Evolutionary conservation across 331 rosid genomes (phyloP), one percentile per base, ranked within the genome.

Genomic region (Phaseolus coccineus): DNA sequence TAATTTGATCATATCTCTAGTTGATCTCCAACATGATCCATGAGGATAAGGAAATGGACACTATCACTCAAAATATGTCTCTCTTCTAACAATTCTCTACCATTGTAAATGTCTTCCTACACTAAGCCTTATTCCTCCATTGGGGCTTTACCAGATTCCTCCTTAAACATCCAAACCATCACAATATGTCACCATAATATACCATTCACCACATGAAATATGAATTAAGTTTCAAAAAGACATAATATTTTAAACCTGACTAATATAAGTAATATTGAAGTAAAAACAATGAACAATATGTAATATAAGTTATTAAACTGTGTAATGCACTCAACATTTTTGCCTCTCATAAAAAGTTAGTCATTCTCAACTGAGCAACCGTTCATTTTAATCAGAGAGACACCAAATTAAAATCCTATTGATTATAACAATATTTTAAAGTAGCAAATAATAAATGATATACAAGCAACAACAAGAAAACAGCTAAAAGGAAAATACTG

Each of bases 331-430:
- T 65, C 24, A 22, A 66, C 22, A 56, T 37, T 47, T 50, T 53
- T 53, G 37, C 56, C 73, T 47, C 77, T 9, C 55, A 58, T 56
- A 0, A 44, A 44, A 67, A 56, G 44, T 61, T 37, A 58, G 59
- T 57, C 8, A 73, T 79, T 79, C 46, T 55, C 48, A 46, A 44
- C 50, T 15, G 1, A 31, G 71, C 40, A 77, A 56, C 39, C 66
- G 76, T 19, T 71, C 53, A 56, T 50, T 53, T 76, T 5, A 25
- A 62, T 67, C 24, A 59, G 10, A 50, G 19, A 39, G 27, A 63
- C 40, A 66, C 71, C 78, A 70, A 61, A 71, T 63, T 42, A 57
- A 70, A 56, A 73, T 78, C 78, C 78, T 59, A n/a, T 46, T 28
- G 31, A 39, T 47, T 48, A 50, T 51, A 40, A 19, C 9, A 55